A percentile compares a stretch with the other conserved stretches of the same genome.
Conservation (phyloP, 2,329 filamentous ascomycete genomes). For the Epichloe bromicola region DNA sequence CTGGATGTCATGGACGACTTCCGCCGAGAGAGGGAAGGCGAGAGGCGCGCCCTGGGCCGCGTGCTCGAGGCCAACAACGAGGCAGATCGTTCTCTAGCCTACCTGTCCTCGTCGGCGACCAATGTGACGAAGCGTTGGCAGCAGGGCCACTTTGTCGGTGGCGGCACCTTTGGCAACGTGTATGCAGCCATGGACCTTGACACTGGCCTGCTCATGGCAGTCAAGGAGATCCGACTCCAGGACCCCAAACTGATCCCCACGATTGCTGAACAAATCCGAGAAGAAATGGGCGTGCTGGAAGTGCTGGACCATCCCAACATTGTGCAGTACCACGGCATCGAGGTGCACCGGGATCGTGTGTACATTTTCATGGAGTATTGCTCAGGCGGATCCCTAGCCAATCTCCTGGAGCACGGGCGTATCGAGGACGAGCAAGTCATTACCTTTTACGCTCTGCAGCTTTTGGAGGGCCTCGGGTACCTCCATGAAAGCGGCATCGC, state of each 20-base stretch:
- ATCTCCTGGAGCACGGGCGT: constrained; percentile 81
- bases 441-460: constrained; percentile 89
- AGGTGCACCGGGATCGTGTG: constrained; percentile 97
- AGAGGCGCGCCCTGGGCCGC: constrained; percentile 75
- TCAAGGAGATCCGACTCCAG: constrained; percentile 95
- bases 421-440: constrained; percentile 97
- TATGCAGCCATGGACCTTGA: constrained; percentile 97
- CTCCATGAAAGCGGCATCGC: constrained; percentile 85
- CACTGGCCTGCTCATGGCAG: constrained; percentile 91
- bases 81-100: constrained; percentile 86
- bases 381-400: constrained; percentile 83
- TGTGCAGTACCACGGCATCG: constrained; percentile 94
- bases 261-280: constrained; percentile 84
- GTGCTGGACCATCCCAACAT: constrained; percentile 95
- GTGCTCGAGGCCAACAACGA: constrained; percentile 93
- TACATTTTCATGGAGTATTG: constrained; percentile 99
- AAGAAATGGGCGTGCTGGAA: constrained; percentile 94
- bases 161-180: constrained; percentile 92
- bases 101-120: constrained; percentile 83
- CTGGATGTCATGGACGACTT: constrained; percentile 65
- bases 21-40: constrained; percentile 67
- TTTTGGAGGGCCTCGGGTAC: constrained; percentile 87
- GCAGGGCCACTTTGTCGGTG: constrained; percentile 95
- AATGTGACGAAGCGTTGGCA: constrained; percentile 97
- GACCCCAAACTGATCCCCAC: constrained; percentile 93